A percentile compares a stretch with the other conserved stretches of the same genome.
Conservation (phyloP, 305 asterid genomes). For the Withania somnifera region DNA sequence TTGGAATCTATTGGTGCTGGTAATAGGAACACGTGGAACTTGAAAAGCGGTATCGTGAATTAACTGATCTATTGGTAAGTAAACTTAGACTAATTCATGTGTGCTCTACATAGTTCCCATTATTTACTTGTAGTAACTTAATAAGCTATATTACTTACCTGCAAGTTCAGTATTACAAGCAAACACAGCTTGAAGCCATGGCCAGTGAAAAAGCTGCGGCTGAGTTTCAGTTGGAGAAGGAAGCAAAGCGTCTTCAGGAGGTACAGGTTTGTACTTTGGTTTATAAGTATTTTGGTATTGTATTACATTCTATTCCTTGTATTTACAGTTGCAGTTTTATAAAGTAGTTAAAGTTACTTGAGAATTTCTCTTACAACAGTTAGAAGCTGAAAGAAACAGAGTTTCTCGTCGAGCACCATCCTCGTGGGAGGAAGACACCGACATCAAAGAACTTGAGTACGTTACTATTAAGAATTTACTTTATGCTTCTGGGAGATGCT, state of each 20-base stretch:
- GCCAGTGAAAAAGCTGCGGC: constrained; percentile 99
- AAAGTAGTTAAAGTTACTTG: neutral
- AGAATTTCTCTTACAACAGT: constrained; percentile 29
- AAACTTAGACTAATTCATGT: constrained; percentile 5
- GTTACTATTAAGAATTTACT: constrained; percentile 13
- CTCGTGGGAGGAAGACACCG: constrained; percentile 94
- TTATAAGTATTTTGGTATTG: neutral
- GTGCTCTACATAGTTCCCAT: constrained; percentile 1
- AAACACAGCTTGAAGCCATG: constrained; percentile 97
- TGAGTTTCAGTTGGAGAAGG: constrained; percentile 98
- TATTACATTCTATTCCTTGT: neutral
- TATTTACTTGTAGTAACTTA: neutral
- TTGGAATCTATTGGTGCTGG: neutral
- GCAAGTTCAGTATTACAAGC: constrained; percentile 77
- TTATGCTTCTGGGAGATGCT: neutral
- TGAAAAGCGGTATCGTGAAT: constrained; percentile 94
- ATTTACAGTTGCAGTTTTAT: neutral
- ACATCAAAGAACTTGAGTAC: constrained; percentile 93
- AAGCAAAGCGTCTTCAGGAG: constrained; percentile 75
- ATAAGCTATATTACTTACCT: neutral
- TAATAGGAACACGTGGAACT: constrained; percentile 93
- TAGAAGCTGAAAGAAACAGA: constrained; percentile 80
- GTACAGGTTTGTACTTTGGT: constrained; percentile 51
- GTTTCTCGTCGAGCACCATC: constrained; percentile 83
- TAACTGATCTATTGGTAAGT: constrained; percentile 88